Evolutionary conservation across 1,284 basidiomycete species (phyloP), one percentile per base, ranked within the genome.

Genomic region (Tylopilus orsonianus): DNA sequence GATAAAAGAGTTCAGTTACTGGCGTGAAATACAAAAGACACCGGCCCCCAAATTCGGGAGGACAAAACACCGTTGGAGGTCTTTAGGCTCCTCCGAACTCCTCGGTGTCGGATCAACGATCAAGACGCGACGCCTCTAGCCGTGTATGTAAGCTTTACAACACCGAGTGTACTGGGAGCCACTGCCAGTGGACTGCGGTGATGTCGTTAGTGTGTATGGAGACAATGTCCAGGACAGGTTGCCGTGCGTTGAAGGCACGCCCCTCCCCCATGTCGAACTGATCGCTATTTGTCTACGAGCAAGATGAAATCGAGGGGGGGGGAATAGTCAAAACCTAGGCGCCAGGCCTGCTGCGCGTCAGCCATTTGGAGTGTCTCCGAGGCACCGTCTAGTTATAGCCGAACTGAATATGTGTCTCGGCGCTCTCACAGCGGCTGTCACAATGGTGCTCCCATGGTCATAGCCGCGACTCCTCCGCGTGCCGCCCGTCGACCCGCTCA

Each of bases 391-490:
- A n/a, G n/a, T n/a, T n/a, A n/a, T n/a, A n/a, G n/a, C n/a, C n/a
- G 27, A 23, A 32, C 51, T 44, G 34, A 24, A 16, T 36, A 36
- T 12, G 41, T 33, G n/a, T n/a, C 23, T 33, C 16, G 39, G n/a
- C 5, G 35, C 38, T 41, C 35, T 41, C 26, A 46, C 41, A n/a
- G n/a, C n/a, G n/a, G n/a, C n/a, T n/a, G n/a, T n/a, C n/a, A n/a
- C n/a, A n/a, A n/a, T n/a, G n/a, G n/a, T n/a, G n/a, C n/a, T n/a
- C n/a, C n/a, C n/a, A n/a, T n/a, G 26, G 26, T 26, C 10, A 26
- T 26, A 2, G 27, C 60, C 64, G 61, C 65, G 64, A 41, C 39
- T 19, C 44, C 54, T 64, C 61, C 61, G 61, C 62, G 62, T 48
- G 33, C 43, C 35, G 48, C 29, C 36, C 43, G 49, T 51, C 40